These are phyloP conservation scores for Kandelia obovata DNA, from an alignment of 345 rosid species.

Conservation along the genomic window DNA sequence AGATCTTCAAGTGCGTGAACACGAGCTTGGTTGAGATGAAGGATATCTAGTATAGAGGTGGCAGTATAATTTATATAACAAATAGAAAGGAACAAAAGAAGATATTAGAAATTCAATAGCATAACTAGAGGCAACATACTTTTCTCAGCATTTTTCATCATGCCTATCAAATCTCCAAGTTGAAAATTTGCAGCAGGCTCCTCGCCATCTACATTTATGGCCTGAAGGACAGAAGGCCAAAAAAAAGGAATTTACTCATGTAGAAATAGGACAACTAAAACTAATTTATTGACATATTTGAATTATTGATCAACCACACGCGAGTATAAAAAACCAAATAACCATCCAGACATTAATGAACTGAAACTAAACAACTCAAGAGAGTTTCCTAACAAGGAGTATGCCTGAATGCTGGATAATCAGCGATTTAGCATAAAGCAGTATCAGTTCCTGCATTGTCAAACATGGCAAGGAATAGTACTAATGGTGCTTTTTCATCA, in stretches of 20 bases:
- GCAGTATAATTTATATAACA: slow-evolving; percentile 3
- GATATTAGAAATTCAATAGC: slow-evolving; percentile 4
- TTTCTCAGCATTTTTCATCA: slow-evolving; percentile 83
- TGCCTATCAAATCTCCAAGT: slow-evolving; percentile 56
- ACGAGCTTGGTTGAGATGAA: slow-evolving; percentile 80
- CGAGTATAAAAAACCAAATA: neutral
- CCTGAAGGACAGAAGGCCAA: slow-evolving; percentile 36
- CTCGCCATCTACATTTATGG: slow-evolving; percentile 40
- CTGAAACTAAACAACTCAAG: neutral
- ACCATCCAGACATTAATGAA: neutral
- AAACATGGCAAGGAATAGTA: neutral
- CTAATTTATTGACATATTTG: neutral
- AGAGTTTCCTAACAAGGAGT: neutral
- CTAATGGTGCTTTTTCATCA: slow-evolving; percentile 6
- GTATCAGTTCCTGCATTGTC: neutral
- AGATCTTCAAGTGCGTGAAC: slow-evolving; percentile 72
- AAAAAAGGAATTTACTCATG: neutral
- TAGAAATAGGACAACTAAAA: neutral
- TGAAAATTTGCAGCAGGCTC: slow-evolving; percentile 47
- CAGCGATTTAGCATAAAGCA: neutral
- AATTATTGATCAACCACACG: neutral
- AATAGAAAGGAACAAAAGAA: slow-evolving; percentile 2
- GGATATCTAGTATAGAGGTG: slow-evolving; percentile 53
- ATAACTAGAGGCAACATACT: slow-evolving; percentile 40
- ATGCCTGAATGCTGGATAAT: neutral